Evolutionary conservation across 495 filamentous ascomycete species (phyloP).

Genomic region (Neohortaea acidophila): DNA sequence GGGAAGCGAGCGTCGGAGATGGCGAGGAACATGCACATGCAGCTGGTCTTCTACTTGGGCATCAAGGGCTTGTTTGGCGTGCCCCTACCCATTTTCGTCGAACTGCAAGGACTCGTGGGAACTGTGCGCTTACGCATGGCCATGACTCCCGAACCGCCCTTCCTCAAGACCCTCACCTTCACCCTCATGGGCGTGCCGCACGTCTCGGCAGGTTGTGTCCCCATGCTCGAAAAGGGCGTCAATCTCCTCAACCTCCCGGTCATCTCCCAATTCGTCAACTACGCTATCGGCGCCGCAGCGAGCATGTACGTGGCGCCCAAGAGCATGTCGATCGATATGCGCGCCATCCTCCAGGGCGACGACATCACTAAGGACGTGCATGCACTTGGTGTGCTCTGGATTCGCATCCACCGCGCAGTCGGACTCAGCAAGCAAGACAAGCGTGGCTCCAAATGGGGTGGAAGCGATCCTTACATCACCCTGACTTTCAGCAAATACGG

Average conservation of each 20-base stretch:
- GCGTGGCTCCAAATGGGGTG: conserved; percentile 68
- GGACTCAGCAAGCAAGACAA: conserved; percentile 86
- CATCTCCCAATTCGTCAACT: conserved; percentile 94
- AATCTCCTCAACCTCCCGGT: conserved; percentile 85
- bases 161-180: conserved; percentile 80
- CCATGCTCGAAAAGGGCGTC: conserved; percentile 73
- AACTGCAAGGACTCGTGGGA: conserved; percentile 70
- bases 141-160: conserved; percentile 77
- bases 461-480: conserved; percentile 83
- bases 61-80: conserved; percentile 76
- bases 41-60: conserved; percentile 83
- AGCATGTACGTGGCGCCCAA: conserved; percentile 94
- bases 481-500: conserved; percentile 71
- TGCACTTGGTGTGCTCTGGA: conserved; percentile 75
- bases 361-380: conserved; percentile 76
- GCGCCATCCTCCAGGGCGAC: conserved; percentile 79
- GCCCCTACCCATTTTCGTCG: conserved; percentile 75
- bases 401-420: conserved; percentile 73
- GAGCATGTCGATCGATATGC: conserved; percentile 79
- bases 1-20: conserved; percentile 53
- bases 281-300: conserved; percentile 73
- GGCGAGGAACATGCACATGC: conserved; percentile 87
- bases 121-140: conserved; percentile 70
- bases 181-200: conserved; percentile 87
- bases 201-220: conserved; percentile 77